Evolutionary conservation across 169 alveolate genomes (phyloP), one percentile per base, ranked within the genome.

Genomic region (Plasmodium vinckei): DNA sequence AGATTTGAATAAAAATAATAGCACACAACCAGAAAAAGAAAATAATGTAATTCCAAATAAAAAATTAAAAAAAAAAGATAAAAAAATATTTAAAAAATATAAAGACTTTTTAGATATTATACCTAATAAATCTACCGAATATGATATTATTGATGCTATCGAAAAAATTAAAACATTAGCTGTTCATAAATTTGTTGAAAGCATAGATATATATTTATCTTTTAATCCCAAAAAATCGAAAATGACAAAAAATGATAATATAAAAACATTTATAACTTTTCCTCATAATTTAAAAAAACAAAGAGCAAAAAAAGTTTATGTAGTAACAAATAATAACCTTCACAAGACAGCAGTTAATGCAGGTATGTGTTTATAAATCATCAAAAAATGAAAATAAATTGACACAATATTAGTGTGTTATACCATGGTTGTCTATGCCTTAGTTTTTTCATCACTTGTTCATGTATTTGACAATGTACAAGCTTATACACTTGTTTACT

Each of bases 181-280:
- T 57, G 57, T 82, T 10, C 90, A 82, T 82, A 82, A 82, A 67
- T 82, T 82, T 67, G 84, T 68, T 3, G 90, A 82, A 67, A 82
- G 90, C 9, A 82, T 82, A 42, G 90, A 82, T 71, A 65, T 82
- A 10, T 82, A 82, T 46, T 47, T 82, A 49, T 82, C 90, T 49
- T 82, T 82, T 82, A 82, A 57, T 47, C 86, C 33, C 49, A 82
- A 67, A 64, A 82, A 47, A 60, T 67, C 90, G 7, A 82, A 82
- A 27, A 82, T 82, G 90, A 82, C 60, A n/a, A 82, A 82, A 82
- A 82, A 82, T 68, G 90, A 82, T 56, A 82, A 82, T 27, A 67
- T 82, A 67, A 82, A 82, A 56, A 82, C 90, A 17, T 82, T 67
- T 71, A 82, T 82, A 42, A 82, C 90, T 12, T 82, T 82, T 54